Base-by-base conservation (phyloP, 805 yeast species). In the Wickerhamomyces ciferrii region DNA sequence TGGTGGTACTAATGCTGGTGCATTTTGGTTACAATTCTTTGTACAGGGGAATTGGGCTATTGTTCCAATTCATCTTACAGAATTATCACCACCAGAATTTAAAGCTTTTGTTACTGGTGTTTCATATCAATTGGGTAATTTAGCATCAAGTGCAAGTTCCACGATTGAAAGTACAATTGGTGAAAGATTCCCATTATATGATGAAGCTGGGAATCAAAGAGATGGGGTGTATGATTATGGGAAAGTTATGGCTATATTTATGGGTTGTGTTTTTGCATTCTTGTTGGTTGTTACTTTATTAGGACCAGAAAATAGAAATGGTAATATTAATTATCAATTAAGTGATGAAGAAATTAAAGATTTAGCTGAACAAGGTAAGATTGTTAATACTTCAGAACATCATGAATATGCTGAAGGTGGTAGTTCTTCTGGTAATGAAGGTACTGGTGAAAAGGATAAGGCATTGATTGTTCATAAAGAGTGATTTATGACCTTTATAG, bases 41-140 rank as follows among this genome's bases (percentile, higher is more conserved):
- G 85, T 82, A 44, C 85, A 80, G 65, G 87, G 87, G 56, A 79
- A 82, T 24, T 82, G 84, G 83, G 87, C 87, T 54, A 81, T 79
- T 38, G 69, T 76, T 45, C 87, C 87, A 45, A 70, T 79, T 48
- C 84, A 81, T 61, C 65, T 82, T 45, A 69, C 80, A 4, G 86
- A 80, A 62, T 68, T 83, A 50, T 72, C 84, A 37, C 83, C 83
- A 47, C 81, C 83, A 19, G 79, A 77, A 49, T 79, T 76, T 66
- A 71, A 83, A 62, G 72, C 87, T 9, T 78, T 83, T 49, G 77
- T 80, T 44, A 75, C 78, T 39, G 88, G 88, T 59, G 72, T 74
- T 31, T 70, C 84, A 21, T 83, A 83, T 60, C 87, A 83, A 61
- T 67, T 83, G 53, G 88, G 88, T 68, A 83, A 82, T 65, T 69